These are phyloP conservation scores for Penicillium vulpinum DNA, from an alignment of 2,329 filamentous ascomycete genomes.

Conservation along the genomic window DNA sequence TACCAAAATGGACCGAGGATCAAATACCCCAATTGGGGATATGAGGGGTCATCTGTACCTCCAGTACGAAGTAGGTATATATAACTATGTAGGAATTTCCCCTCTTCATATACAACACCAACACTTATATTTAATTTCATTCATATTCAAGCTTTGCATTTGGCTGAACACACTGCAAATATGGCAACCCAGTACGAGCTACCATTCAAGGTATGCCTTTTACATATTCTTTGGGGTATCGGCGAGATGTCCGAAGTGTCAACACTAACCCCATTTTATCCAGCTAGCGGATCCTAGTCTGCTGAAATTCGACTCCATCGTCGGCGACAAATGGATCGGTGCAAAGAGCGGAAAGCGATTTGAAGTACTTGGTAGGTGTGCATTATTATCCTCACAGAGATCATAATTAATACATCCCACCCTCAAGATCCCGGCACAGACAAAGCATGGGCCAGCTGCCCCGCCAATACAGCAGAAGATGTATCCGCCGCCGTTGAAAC, in stretches of 20 bases:
- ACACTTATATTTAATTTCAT: too few species aligned
- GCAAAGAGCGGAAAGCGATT: conserved; percentile 53
- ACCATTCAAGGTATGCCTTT: conserved; percentile 38
- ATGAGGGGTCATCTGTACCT: not conserved
- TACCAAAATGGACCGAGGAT: not conserved
- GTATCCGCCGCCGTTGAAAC: conserved; percentile 61
- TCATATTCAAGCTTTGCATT: too few species aligned
- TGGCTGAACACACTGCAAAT: too few species aligned
- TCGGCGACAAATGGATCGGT: conserved; percentile 51
- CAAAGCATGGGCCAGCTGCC: conserved; percentile 53
- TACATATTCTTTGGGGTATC: conserved; percentile 1
- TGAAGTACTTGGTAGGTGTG: conserved; percentile 49
- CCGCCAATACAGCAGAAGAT: conserved; percentile 56
- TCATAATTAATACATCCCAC: not conserved
- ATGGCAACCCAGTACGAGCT: conserved; percentile 40
- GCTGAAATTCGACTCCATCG: conserved; percentile 52
- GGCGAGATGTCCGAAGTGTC: conserved; percentile 20
- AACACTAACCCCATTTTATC: conserved; percentile 25
- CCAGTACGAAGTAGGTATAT: too few species aligned
- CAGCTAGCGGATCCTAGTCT: conserved; percentile 52
- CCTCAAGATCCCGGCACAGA: conserved; percentile 55
- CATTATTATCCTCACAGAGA: not conserved
- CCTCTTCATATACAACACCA: conserved; percentile 1
- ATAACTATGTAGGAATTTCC: not conserved
- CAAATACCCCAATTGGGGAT: not conserved